Conservation (phyloP, 1,284 basidiomycete species). For the Kwoniella shivajii region DNA sequence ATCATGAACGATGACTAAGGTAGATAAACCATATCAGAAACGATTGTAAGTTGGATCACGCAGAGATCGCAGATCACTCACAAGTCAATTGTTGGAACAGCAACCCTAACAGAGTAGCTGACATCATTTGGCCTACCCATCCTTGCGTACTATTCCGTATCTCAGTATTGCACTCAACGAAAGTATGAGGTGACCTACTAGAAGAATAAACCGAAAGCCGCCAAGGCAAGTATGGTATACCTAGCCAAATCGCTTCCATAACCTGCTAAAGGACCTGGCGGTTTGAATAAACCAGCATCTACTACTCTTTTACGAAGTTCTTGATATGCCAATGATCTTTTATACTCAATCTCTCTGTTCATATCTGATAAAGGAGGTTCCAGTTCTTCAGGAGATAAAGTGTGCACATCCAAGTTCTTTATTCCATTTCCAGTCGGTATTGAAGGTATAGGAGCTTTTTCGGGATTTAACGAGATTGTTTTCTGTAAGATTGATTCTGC, state of each 20-base stretch:
- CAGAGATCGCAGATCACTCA: conserved; percentile 29
- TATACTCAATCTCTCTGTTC: conserved; percentile 64
- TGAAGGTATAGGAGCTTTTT: conserved; percentile 10
- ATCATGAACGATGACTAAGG: conserved; percentile 79
- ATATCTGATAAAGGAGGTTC: conserved; percentile 60
- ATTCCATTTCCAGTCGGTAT: background rate
- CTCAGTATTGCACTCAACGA: background rate
- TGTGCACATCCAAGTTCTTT: background rate
- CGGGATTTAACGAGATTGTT: conserved; percentile 15
- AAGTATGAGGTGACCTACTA: conserved; percentile 22
- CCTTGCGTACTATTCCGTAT: conserved; percentile 24
- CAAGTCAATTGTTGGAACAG: conserved; percentile 90
- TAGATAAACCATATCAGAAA: background rate
- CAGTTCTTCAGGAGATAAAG: conserved; percentile 35
- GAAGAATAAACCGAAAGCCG: conserved; percentile 36
- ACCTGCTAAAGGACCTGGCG: conserved; percentile 73
- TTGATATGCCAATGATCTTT: conserved; percentile 78
- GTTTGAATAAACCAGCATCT: conserved; percentile 80
- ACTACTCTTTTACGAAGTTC: conserved; percentile 73
- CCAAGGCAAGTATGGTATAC: conserved; percentile 66
- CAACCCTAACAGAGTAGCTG: conserved; percentile 78
- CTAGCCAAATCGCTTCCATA: conserved; percentile 86
- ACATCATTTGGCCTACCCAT: conserved; percentile 61
- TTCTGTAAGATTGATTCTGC: conserved; percentile 17
- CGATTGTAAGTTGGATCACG: background rate